Conservation (phyloP, 2,329 filamentous ascomycete species). For the Blumeria hordei region DNA sequence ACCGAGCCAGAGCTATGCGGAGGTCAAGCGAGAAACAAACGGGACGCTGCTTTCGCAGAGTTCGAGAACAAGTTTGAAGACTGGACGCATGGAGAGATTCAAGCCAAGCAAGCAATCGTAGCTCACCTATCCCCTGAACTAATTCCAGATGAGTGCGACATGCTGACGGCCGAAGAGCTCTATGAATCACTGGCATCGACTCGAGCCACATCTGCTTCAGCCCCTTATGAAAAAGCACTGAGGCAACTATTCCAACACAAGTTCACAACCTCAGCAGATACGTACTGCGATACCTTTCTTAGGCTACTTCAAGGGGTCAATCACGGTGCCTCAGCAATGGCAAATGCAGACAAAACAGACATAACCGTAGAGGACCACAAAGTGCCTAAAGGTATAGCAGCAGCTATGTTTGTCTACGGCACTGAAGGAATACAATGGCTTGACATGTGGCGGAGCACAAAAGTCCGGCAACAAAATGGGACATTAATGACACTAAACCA, state of each 20-base stretch:
- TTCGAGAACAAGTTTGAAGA: not conserved
- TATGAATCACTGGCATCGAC: not conserved
- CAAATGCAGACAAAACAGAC: too few species aligned
- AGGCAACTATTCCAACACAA: too few species aligned
- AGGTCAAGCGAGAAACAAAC: too few species aligned
- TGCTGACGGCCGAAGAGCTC: not conserved
- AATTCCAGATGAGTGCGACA: not conserved
- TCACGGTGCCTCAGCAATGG: too few species aligned
- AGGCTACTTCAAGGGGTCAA: too few species aligned
- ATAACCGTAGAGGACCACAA: too few species aligned
- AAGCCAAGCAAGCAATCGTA: not conserved
- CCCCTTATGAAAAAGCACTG: not conserved
- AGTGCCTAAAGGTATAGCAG: not conserved
- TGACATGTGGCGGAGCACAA: not conserved
- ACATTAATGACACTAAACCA: too few species aligned
- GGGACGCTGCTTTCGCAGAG: too few species aligned
- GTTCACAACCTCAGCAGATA: too few species aligned
- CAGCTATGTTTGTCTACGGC: not conserved
- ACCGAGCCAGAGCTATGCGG: too few species aligned
- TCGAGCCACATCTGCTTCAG: not conserved
- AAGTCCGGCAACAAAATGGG: too few species aligned
- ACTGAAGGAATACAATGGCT: not conserved
- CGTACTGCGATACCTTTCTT: too few species aligned
- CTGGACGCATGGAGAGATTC: not conserved
- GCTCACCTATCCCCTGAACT: not conserved